These are phyloP conservation scores for Trametes sanguinea DNA, from an alignment of 768 basidiomycete species.

Conservation along the genomic window DNA sequence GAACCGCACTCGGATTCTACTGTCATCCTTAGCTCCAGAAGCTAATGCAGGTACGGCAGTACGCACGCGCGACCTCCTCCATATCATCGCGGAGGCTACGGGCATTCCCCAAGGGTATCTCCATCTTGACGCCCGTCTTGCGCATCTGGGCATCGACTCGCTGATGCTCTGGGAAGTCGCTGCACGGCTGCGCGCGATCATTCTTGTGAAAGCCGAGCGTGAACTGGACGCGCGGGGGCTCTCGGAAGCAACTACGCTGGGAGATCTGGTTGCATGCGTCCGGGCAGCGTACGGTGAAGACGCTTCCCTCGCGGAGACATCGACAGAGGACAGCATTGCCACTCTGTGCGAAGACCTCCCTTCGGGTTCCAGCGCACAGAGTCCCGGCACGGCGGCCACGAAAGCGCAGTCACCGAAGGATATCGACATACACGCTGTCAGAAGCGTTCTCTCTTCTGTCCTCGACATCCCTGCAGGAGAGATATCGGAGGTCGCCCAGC, in stretches of 20 bases:
- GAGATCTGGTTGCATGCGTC: conserved; percentile 37
- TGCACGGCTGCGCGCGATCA: conserved; percentile 35
- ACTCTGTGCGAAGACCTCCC: background rate
- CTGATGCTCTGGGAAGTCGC: conserved; percentile 39
- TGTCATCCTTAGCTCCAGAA: background rate
- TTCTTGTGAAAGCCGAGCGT: conserved; percentile 33
- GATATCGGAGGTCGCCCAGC: conserved; percentile 47
- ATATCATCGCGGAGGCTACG: conserved; percentile 45
- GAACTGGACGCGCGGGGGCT: background rate
- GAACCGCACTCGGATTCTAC: no score
- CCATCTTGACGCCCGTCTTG: conserved; percentile 17
- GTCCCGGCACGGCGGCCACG: background rate
- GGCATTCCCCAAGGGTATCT: conserved; percentile 29
- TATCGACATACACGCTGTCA: conserved; percentile 8
- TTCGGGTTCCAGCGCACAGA: background rate
- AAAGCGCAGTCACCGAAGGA: background rate
- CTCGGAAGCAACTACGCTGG: conserved; percentile 29
- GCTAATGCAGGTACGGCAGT: background rate
- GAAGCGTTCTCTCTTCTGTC: conserved; percentile 47
- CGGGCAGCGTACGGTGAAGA: conserved; percentile 15
- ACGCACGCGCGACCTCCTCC: background rate
- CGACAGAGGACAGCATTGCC: background rate
- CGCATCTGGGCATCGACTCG: conserved; percentile 31
- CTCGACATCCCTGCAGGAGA: conserved; percentile 40
- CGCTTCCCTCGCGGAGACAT: background rate